Evolutionary conservation across 2,329 filamentous ascomycete genomes (phyloP).

Genomic region (Colletotrichum agaves): DNA sequence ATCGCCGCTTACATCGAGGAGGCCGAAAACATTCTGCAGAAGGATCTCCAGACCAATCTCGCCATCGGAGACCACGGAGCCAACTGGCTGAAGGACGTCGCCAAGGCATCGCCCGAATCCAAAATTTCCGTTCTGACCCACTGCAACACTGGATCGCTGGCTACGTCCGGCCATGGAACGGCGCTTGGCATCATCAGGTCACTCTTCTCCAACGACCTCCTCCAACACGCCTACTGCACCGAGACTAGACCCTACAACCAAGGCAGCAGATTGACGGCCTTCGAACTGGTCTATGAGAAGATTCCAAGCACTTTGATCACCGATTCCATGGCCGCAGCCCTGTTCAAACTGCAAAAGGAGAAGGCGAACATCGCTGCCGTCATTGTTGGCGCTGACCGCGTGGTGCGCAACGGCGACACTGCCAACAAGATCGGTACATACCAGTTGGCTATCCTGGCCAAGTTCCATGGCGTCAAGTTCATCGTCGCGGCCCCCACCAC

Average conservation of each 20-base stretch:
- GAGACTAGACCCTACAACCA: slow-evolving; percentile 99
- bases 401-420: slow-evolving; percentile 96
- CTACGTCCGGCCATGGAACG: slow-evolving; percentile 97
- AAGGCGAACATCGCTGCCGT: slow-evolving; percentile 82
- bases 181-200: slow-evolving; percentile 93
- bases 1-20: slow-evolving; percentile 78
- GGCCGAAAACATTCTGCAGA: slow-evolving; percentile 86
- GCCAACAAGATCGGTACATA: slow-evolving; percentile 99
- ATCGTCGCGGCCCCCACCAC: slow-evolving; percentile 95
- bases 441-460: slow-evolving; percentile 88
- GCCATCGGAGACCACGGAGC: slow-evolving; percentile 86
- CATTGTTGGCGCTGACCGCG: slow-evolving; percentile 93
- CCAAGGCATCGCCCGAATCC: slow-evolving; percentile 57
- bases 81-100: slow-evolving; percentile 79
- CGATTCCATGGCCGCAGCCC: slow-evolving; percentile 93
- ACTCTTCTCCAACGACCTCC: slow-evolving; percentile 71
- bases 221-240: slow-evolving; percentile 92
- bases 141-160: slow-evolving; percentile 97
- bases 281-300: slow-evolving; percentile 92
- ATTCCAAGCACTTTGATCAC: slow-evolving; percentile 94
- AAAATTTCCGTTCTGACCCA: slow-evolving; percentile 89
- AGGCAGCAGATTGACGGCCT: slow-evolving; percentile 92
- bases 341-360: slow-evolving; percentile 74
- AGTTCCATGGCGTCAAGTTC: slow-evolving; percentile 90
- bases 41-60: slow-evolving; percentile 89